Evolutionary conservation across 805 yeast species (phyloP), one percentile per base, ranked within the genome.

Genomic region (Allodekkera sacchari): DNA sequence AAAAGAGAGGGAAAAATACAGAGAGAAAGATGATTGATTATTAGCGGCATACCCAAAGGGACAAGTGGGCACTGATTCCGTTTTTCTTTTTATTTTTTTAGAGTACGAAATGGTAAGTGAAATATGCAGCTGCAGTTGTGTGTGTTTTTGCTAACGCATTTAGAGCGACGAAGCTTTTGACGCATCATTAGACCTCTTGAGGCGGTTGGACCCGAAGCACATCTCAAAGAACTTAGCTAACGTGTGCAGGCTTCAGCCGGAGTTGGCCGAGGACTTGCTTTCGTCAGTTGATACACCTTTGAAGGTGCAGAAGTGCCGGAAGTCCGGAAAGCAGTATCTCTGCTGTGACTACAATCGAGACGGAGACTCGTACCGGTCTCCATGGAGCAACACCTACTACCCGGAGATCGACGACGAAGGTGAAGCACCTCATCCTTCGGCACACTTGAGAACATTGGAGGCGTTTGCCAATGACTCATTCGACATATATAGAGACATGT

Each of bases 311-410:
- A 59, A 60, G 22, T 80, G 87, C 50, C 44, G 49, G 7, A 57
- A 59, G 18, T 52, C 73, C 10, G 83, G 83, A 8, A 81, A 81
- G 56, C 71, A 69, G 36, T 89, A 67, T 52, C 66, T 89, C 35
- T 73, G 88, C 32, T 89, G 97, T 59, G 98, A 89, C 55, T 89
- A 89, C 55, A 89, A 89, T 57, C 70, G 98, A 44, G 98, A 89
- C 51, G 88, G 94, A 6, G 97, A 89, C 57, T 77, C 88, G 14
- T 83, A 71, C 58, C 69, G 97, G 45, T 83, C 95, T 0, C 98
- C 97, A 5, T 87, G 89, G 85, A 69, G 84, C 14, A 85, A 85
- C 52, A 65, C 66, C 38, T 89, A 83, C 57, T 71, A 66, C 40
- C 81, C 83, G 0, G 36, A 32, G 5, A 45, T 59, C 7, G 53